Conservation (phyloP, 208 protist species). For the Leishmania turanica region DNA sequence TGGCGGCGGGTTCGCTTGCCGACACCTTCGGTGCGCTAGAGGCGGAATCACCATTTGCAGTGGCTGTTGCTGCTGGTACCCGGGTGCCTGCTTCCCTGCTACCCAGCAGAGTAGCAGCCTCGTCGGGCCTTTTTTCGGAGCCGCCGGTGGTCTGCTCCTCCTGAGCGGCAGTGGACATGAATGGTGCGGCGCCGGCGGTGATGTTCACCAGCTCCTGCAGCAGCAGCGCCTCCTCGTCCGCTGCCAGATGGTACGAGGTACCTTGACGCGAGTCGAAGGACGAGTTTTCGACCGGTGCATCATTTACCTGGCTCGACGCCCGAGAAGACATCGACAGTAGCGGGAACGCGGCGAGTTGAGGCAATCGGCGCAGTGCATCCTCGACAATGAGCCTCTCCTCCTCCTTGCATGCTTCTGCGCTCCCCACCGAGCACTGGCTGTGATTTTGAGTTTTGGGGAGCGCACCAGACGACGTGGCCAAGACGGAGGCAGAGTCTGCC, state of each 20-base stretch:
- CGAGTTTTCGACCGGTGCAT: not conserved
- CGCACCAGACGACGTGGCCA: not conserved
- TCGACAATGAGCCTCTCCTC: slow-evolving; percentile 12
- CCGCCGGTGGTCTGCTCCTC: not conserved
- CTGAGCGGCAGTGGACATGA: slow-evolving; percentile 17
- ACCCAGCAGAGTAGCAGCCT: not conserved
- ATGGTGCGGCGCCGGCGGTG: slow-evolving; percentile 22
- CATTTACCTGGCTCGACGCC: not conserved
- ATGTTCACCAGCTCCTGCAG: slow-evolving; percentile 39
- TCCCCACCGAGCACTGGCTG: not conserved
- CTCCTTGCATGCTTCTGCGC: not conserved
- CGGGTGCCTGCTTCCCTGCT: not conserved
- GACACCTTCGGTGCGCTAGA: not conserved
- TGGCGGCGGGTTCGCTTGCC: not conserved
- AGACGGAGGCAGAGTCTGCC: not conserved
- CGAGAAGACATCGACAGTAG: not conserved
- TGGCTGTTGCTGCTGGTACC: not conserved
- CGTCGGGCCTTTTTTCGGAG: not conserved
- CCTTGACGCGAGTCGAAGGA: not conserved
- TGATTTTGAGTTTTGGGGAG: not conserved
- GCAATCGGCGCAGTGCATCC: slow-evolving; percentile 9
- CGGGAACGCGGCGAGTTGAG: not conserved
- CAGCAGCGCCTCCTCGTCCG: slow-evolving; percentile 32
- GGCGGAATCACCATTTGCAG: too few relatives aligned
- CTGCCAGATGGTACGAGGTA: slow-evolving; percentile 13